Evolutionary conservation across 2,329 filamentous ascomycete genomes (phyloP), one percentile per base, ranked within the genome.

Genomic region (Acrocalymma vagum): DNA sequence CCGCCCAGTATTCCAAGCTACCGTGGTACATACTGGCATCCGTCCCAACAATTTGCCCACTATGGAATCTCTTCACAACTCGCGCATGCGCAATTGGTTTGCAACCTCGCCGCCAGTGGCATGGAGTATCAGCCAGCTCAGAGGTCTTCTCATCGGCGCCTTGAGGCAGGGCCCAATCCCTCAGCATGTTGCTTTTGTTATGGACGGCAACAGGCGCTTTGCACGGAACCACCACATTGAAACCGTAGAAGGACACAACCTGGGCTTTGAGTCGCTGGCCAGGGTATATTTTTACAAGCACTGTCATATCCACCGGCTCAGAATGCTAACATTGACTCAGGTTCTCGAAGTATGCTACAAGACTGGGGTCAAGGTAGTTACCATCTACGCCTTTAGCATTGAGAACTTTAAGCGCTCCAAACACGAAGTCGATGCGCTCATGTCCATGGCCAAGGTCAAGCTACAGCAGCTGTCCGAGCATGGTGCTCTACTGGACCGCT

Each of bases 311-410:
- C 5, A 10, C 23, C 56, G 89, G 42, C 36, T 48, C 52, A 15
- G 53, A 39, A 18, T 28, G 42, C 34, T 8, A 9, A 10, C 14
- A 6, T 11, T 11, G 22, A 21, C 7, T 29, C 38, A 74, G 87
- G 90, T 97, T 37, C 85, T 99, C 45, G 94, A 99, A 72, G 89
- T 99, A 39, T 97, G 94, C 79, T 99, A 97, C 78, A 96, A 96
- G 69, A 91, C 88, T 44, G 94, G 94, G 38, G 93, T 99, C 50
- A 93, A 94, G 70, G 90, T 95, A 7, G 93, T 99, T 25, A 97
- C 94, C 4, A 91, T 99, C 51, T 99, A 97, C 70, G 94, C 94
- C 11, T 99, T 99, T 74, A 96, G 90, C 65, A 96, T 99, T 63
- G 94, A 99, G 73, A 99, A 99, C 75, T 99, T 96, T 77, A 96